Evolutionary conservation across 768 basidiomycete genomes (phyloP).

Genomic region (Leccinum variicolor): DNA sequence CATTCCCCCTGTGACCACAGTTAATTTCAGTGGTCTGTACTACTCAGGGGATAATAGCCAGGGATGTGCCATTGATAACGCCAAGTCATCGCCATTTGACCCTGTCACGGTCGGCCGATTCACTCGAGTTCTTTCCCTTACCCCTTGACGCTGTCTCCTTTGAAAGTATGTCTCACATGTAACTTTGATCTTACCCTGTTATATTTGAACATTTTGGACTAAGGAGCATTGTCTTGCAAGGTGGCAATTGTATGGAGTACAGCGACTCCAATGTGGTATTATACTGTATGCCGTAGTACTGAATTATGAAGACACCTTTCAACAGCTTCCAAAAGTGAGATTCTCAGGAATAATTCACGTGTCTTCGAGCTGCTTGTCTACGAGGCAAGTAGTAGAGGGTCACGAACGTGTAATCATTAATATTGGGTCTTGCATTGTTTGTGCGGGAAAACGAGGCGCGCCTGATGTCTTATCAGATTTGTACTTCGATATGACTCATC

Average conservation of each 20-base stretch:
- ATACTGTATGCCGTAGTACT: neutral
- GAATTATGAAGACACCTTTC: constrained; percentile 60
- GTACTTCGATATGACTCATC: constrained; percentile 84
- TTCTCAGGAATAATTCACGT: constrained; percentile 97
- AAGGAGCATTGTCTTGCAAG: neutral
- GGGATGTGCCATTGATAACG: neutral
- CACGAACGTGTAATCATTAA: neutral
- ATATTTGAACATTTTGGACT: neutral
- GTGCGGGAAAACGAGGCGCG: constrained; percentile 32
- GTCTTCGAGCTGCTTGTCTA: constrained; percentile 98
- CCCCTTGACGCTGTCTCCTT: neutral
- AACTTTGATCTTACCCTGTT: neutral
- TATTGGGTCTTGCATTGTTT: neutral
- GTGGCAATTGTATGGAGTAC: neutral
- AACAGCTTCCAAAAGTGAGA: constrained; percentile 76
- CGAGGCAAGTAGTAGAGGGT: constrained; percentile 36
- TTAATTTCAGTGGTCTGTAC: constrained; percentile 1
- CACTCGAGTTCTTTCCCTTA: neutral
- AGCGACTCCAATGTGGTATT: neutral
- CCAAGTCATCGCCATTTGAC: neutral
- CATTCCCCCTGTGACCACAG: constrained; percentile 10
- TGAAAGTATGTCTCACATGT: neutral
- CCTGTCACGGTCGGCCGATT: neutral
- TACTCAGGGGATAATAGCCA: neutral
- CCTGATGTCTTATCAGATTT: constrained; percentile 53